Percentiles rank a stretch among this genome's conserved stretches.
Evolutionary conservation across 371 early-diverging fungal species (phyloP).

Genomic region (Rhizomucor miehei): DNA sequence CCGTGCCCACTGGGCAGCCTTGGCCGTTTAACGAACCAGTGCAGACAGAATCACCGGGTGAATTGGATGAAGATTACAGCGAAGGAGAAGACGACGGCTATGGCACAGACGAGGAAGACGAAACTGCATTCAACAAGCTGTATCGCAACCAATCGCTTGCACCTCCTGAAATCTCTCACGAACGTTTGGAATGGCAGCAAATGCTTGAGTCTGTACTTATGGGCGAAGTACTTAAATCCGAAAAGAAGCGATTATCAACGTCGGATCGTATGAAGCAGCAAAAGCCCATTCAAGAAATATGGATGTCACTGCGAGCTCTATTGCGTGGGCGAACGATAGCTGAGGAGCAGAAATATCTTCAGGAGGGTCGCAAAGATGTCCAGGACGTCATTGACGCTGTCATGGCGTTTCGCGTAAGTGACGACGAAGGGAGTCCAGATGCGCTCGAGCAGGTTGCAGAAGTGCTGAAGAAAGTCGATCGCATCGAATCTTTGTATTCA

Average conservation of each 20-base stretch:
- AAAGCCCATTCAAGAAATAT: conserved; percentile 64
- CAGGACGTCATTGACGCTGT: conserved; percentile 63
- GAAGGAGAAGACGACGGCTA: conserved; percentile 32
- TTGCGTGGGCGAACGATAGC: conserved; percentile 59
- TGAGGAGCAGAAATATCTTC: conserved; percentile 69
- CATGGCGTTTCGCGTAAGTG: conserved; percentile 59
- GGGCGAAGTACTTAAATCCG: conserved; percentile 85
- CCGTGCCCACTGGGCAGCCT: background rate
- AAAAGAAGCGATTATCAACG: conserved; percentile 69
- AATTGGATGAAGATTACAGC: conserved; percentile 11
- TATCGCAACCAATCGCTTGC: conserved; percentile 38
- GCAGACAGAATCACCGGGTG: background rate
- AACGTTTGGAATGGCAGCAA: conserved; percentile 80
- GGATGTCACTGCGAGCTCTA: conserved; percentile 73
- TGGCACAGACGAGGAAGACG: conserved; percentile 29
- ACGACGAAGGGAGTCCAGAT: conserved; percentile 24
- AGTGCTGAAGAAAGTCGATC: conserved; percentile 71
- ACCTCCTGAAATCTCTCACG: conserved; percentile 58
- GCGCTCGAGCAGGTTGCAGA: conserved; percentile 64
- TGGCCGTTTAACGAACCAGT: conserved; percentile 3
- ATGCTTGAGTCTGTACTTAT: conserved; percentile 83
- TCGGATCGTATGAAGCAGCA: conserved; percentile 50
- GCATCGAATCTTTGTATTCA: conserved; percentile 76
- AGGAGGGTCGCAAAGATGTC: conserved; percentile 64
- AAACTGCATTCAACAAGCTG: conserved; percentile 29